Conservation (phyloP, 225 moss, liverwort and hornwort genomes). For the Asterella californica region DNA sequence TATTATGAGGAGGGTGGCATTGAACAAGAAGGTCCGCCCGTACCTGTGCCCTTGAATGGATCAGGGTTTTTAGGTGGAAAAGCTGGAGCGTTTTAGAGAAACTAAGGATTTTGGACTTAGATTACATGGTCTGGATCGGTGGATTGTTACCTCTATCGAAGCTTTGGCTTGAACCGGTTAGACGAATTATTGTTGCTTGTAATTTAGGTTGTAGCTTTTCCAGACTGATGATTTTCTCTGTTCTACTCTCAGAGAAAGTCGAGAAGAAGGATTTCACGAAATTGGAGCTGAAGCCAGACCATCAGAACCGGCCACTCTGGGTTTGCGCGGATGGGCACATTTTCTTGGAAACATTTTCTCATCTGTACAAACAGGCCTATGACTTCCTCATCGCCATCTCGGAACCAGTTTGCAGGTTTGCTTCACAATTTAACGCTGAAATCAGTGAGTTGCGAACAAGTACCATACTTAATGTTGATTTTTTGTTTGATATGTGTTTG, state of each 20-base stretch:
- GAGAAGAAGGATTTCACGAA: slow-evolving; percentile 82
- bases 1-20: slow-evolving; percentile 29
- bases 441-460: background rate
- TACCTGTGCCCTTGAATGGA: background rate
- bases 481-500: background rate
- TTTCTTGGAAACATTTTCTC: slow-evolving; percentile 84
- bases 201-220: background rate
- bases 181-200: background rate
- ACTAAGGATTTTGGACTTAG: background rate
- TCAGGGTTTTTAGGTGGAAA: background rate
- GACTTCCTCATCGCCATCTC: slow-evolving; percentile 97
- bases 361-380: slow-evolving; percentile 90
- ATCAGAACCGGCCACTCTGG: slow-evolving; percentile 79
- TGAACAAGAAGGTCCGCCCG: slow-evolving; percentile 33
- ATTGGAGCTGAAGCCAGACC: slow-evolving; percentile 82
- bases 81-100: background rate
- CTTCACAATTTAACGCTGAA: background rate
- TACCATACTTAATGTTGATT: background rate
- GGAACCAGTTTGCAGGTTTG: slow-evolving; percentile 92
- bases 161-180: background rate
- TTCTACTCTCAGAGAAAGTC: slow-evolving; percentile 26
- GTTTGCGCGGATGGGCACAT: slow-evolving; percentile 95
- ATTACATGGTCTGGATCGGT: background rate
- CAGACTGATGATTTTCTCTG: background rate
- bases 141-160: background rate